phyloP scores from a whole-genome alignment of 805 yeast species.

The Metschnikowia orientalis region DNA sequence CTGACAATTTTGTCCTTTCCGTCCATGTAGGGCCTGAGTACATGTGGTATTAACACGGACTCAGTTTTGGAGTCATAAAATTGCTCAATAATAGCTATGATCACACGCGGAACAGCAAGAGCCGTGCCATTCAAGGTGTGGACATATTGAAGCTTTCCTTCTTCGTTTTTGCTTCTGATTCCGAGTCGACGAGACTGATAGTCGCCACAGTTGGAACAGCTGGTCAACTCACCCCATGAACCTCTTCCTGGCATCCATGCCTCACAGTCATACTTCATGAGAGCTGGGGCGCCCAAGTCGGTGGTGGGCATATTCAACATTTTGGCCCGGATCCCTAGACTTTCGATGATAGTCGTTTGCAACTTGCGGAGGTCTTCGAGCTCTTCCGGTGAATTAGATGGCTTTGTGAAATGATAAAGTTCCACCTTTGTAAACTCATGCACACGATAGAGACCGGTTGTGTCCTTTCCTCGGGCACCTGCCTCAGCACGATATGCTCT shows the following conservation, averaged over 20 bases:
- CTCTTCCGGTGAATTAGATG: constrained; percentile 43
- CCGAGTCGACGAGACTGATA: constrained; percentile 83
- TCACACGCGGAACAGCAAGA: constrained; percentile 88
- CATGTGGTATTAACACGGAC: constrained; percentile 60
- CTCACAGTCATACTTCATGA: constrained; percentile 87
- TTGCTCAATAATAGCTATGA: constrained; percentile 87
- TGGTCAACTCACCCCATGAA: constrained; percentile 86
- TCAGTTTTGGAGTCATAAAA: constrained; percentile 58
- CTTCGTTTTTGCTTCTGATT: constrained; percentile 47
- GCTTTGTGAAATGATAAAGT: constrained; percentile 66
- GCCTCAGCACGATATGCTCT: constrained; percentile 94
- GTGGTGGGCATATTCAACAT: constrained; percentile 84
- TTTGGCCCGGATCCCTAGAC: constrained; percentile 74
- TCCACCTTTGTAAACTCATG: constrained; percentile 97
- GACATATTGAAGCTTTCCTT: constrained; percentile 44
- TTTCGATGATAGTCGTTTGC: constrained; percentile 60
- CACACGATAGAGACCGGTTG: constrained; percentile 87
- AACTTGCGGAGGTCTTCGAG: constrained; percentile 58
- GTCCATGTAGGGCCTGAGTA: constrained; percentile 69
- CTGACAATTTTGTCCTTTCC: constrained; percentile 38
- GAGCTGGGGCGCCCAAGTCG: constrained; percentile 93
- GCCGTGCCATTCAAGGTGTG: constrained; percentile 95
- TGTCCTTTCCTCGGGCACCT: constrained; percentile 91
- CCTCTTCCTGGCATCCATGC: constrained; percentile 99
- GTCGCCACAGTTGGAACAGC: constrained; percentile 89